Base-by-base conservation (phyloP, 768 basidiomycete species). In the Suillus placidus region DNA sequence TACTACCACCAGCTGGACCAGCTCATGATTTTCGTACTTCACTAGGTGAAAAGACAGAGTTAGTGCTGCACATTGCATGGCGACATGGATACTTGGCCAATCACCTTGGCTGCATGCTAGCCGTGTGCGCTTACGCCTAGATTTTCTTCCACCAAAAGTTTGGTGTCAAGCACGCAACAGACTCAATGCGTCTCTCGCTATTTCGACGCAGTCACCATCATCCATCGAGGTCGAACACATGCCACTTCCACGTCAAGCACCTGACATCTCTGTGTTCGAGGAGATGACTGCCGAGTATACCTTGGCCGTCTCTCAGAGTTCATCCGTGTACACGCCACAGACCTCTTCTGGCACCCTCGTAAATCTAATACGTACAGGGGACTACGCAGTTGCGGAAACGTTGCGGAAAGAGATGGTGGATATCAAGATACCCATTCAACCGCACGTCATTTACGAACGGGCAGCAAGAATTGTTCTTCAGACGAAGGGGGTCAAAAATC, bases 391-490 rank as follows among this genome's bases (percentile, higher is more conserved):
- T 16, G 83, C 83, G 1, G 71, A 76, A 1, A 69, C 70, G 0
- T 73, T 86, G 7, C 78, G 80, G 30, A 71, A 75, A 47, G 83
- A 84, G 68, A 67, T 87, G 66, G 61, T 74, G 13, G 71, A 76
- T 6, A 72, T 79, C 64, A 78, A 80, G 18, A 67, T 80, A 14
- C 67, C 72, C 9, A 82, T 87, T 58, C 73, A 75, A 4, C 76
- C 67, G 8, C 69, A 81, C 65, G 43, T 45, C 40, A 63, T 77
- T 42, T 87, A 83, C 71, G 77, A 76, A 64, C 67, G 60, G 16
- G 80, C 78, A 13, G 84, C 83, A 3, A 60, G 40, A 60, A 18
- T 30, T 42, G 26, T 60, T 42, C 58, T 60, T 60, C 58, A 37
- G 18, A 32, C 40, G 58, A 60, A 42, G 18, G 58, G 26, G 18